A percentile compares a stretch with the other conserved stretches of the same genome.
phyloP scores from a whole-genome alignment of 352 stramenopile species.

The Globisporangium okanoganense region DNA sequence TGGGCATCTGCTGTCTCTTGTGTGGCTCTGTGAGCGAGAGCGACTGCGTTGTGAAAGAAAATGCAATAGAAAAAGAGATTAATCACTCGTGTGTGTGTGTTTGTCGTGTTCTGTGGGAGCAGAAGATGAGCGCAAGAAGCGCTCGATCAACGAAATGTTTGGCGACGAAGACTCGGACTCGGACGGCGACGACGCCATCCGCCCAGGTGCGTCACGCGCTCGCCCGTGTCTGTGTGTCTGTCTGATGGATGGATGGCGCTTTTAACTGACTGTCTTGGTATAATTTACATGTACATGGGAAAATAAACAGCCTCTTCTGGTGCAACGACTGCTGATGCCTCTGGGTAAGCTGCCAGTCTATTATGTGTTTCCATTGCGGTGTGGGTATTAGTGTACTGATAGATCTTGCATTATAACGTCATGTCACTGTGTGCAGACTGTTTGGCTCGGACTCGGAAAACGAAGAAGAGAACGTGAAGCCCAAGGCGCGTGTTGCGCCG shows the following conservation, averaged over 20 bases:
- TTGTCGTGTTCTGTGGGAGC: not conserved
- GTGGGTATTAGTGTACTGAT: not conserved
- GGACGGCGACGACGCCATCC: slow-evolving; percentile 52
- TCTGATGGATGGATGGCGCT: not conserved
- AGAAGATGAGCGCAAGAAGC: slow-evolving; percentile 83
- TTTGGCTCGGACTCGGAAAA: slow-evolving; percentile 88
- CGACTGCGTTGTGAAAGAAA: not conserved
- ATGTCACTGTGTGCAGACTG: slow-evolving; percentile 28
- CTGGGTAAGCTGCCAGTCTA: slow-evolving; percentile 34
- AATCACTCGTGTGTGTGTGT: not conserved
- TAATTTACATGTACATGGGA: not conserved
- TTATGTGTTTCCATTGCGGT: not conserved
- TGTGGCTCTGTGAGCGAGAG: not conserved
- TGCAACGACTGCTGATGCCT: slow-evolving; percentile 60
- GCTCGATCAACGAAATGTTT: slow-evolving; percentile 88
- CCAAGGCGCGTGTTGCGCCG: slow-evolving; percentile 36
- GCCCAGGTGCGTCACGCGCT: slow-evolving; percentile 28
- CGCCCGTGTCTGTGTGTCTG: not conserved
- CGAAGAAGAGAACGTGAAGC: slow-evolving; percentile 54
- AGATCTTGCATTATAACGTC: not conserved
- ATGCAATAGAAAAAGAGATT: not conserved
- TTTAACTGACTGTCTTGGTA: not conserved
- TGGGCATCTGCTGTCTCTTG: not conserved
- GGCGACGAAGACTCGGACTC: slow-evolving; percentile 80
- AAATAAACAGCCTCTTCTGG: slow-evolving; percentile 25